Percentiles rank a stretch among this genome's conserved stretches.
These are phyloP conservation scores for Ochromonadaceae sp. DNA, from an alignment of 352 stramenopile species.

Conservation along the genomic window DNA sequence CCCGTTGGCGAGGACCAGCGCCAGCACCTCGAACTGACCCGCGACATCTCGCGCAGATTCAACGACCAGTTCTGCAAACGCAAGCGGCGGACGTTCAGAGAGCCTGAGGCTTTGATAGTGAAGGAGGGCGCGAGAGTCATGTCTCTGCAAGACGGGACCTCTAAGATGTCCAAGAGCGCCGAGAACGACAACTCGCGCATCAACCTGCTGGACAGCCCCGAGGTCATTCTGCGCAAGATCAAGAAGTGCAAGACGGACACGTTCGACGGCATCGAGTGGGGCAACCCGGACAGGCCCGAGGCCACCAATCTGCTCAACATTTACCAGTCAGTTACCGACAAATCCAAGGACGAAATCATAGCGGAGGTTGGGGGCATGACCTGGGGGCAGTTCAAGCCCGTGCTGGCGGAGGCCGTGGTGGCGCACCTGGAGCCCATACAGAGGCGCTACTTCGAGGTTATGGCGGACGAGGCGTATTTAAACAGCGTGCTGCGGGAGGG, in stretches of 20 bases:
- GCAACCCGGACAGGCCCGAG: slow-evolving; percentile 77
- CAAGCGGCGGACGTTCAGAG: slow-evolving; percentile 45
- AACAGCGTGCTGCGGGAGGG: slow-evolving; percentile 66
- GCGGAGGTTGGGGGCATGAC: slow-evolving; percentile 46
- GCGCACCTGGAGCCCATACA: slow-evolving; percentile 87
- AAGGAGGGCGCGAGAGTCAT: slow-evolving; percentile 83
- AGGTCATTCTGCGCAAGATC: slow-evolving; percentile 57
- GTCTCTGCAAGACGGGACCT: slow-evolving; percentile 82
- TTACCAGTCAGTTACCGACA: slow-evolving; percentile 58
- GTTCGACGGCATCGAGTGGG: slow-evolving; percentile 73
- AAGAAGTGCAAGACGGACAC: slow-evolving; percentile 74
- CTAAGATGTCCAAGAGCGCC: slow-evolving; percentile 98
- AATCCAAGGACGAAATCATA: slow-evolving; percentile 53
- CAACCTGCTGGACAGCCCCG: slow-evolving; percentile 68
- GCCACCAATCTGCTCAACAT: slow-evolving; percentile 86
- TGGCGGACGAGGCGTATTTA: slow-evolving; percentile 71
- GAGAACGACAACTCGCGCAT: slow-evolving; percentile 71
- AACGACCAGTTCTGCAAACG: slow-evolving; percentile 84
- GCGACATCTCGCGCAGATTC: slow-evolving; percentile 85
- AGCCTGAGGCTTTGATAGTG: slow-evolving; percentile 58
- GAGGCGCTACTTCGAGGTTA: slow-evolving; percentile 69
- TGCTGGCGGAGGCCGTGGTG: slow-evolving; percentile 81
- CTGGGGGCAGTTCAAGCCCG: slow-evolving; percentile 83
- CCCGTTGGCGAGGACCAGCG: slow-evolving; percentile 93
- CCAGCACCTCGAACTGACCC: slow-evolving; percentile 96